A percentile compares a stretch with the other conserved stretches of the same genome.
Evolutionary conservation across 1,139 yeast species (phyloP).

Genomic region (Candida glucosophila): DNA sequence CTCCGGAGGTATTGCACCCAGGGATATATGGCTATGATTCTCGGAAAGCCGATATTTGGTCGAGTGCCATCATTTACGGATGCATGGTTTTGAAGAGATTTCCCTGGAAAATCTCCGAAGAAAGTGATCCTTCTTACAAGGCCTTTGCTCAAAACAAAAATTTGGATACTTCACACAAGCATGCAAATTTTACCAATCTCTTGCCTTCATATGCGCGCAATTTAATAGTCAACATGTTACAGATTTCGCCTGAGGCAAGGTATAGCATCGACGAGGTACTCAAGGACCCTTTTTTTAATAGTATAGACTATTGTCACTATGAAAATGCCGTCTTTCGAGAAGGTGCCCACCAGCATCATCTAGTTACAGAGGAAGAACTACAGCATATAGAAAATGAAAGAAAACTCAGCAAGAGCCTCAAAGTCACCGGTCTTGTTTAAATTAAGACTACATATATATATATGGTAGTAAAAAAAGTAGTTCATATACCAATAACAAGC

Average conservation of each 20-base stretch:
- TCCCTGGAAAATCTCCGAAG: conserved; percentile 73
- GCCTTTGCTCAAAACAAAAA: conserved; percentile 21
- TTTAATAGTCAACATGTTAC: conserved; percentile 28
- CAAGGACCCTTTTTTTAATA: conserved; percentile 18
- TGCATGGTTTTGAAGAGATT: conserved; percentile 66
- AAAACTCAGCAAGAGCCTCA: conserved; percentile 21
- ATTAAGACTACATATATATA: not conserved
- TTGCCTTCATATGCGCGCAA: conserved; percentile 28
- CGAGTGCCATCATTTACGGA: conserved; percentile 66
- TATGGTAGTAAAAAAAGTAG: not conserved
- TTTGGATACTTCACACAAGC: conserved; percentile 5
- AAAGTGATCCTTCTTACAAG: conserved; percentile 46
- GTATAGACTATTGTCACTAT: conserved; percentile 22
- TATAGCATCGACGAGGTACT: conserved; percentile 22
- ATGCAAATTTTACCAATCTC: conserved; percentile 26
- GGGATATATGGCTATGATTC: conserved; percentile 51
- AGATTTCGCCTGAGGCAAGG: conserved; percentile 19
- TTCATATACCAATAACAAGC: too few relatives aligned
- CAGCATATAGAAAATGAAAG: conserved; percentile 32
- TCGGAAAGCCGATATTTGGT: conserved; percentile 69
- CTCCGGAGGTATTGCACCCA: conserved; percentile 61
- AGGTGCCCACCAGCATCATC: conserved; percentile 45
- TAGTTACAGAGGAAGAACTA: conserved; percentile 49
- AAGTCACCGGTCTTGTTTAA: conserved; percentile 9
- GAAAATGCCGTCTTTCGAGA: conserved; percentile 6